These are phyloP conservation scores for Aspergillus sp. DNA, from an alignment of 2,329 filamentous ascomycete genomes.

Conservation along the genomic window DNA sequence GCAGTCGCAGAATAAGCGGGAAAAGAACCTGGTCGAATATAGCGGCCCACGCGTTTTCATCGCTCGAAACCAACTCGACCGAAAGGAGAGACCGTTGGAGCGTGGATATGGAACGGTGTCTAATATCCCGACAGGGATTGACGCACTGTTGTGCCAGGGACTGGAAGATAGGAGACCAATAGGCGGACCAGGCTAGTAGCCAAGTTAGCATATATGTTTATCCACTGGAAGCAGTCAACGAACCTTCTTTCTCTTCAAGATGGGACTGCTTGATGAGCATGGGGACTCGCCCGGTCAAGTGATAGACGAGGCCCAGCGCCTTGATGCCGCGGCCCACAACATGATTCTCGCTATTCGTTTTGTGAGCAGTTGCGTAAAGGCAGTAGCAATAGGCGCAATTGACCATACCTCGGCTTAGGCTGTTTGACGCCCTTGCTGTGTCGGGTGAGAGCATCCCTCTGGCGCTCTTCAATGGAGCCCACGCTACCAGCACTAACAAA, in stretches of 20 bases:
- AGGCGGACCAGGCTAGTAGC: conserved; percentile 72
- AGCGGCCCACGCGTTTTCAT: conserved; percentile 85
- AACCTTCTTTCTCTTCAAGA: conserved; percentile 74
- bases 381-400: conserved; percentile 4
- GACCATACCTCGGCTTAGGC: conserved; percentile 46
- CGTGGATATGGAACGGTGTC: conserved; percentile 76
- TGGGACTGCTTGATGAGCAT: conserved; percentile 87
- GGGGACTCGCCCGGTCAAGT: conserved; percentile 71
- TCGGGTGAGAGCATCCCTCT: conserved; percentile 47
- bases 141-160: conserved; percentile 82
- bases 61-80: conserved; percentile 68
- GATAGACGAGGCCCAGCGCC: conserved; percentile 71
- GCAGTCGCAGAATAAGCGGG: conserved; percentile 72
- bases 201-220: conserved; percentile 5
- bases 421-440: conserved; percentile 45
- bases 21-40: conserved; percentile 94
- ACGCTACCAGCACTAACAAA: conserved; percentile 78
- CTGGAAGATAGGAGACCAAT: conserved; percentile 92
- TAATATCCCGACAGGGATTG: conserved; percentile 87
- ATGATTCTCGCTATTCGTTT: conserved; percentile 52
- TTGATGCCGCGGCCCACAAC: conserved; percentile 68
- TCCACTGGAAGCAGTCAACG: conserved; percentile 9
- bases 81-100: conserved; percentile 80
- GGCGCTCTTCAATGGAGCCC: conserved; percentile 60
- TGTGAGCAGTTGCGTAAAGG: conserved; percentile 7